phyloP scores from a whole-genome alignment of 2,329 filamentous ascomycete species.

The Cordyceps fumosorosea region DNA sequence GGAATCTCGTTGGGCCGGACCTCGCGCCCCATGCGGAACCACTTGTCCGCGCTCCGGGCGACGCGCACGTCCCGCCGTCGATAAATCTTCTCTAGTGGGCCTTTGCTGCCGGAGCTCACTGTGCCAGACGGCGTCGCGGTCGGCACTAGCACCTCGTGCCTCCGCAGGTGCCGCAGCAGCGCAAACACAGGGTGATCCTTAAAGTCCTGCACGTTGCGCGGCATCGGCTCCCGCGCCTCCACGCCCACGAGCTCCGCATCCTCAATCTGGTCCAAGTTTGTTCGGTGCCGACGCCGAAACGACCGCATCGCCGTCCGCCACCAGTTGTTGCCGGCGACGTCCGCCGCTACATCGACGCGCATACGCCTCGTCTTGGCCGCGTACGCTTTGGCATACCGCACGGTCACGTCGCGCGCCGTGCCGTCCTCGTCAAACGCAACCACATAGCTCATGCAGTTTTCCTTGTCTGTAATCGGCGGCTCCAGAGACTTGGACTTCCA shows the following conservation, averaged over 20 bases:
- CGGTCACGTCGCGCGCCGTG: conserved; percentile 75
- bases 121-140: conserved; percentile 67
- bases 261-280: conserved; percentile 77
- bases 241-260: conserved; percentile 65
- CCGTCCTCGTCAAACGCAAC: conserved; percentile 79
- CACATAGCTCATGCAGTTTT: conserved; percentile 76
- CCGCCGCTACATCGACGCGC: conserved; percentile 58
- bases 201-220: conserved; percentile 78
- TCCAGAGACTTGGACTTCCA: conserved; percentile 73
- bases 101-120: conserved; percentile 59
- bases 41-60: conserved; percentile 75
- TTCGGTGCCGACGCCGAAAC: conserved; percentile 36
- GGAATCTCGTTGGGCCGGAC: conserved; percentile 75
- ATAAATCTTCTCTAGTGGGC: conserved; percentile 69
- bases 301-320: conserved; percentile 45
- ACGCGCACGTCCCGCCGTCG: conserved; percentile 72
- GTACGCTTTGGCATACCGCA: conserved; percentile 79
- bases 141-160: conserved; percentile 75
- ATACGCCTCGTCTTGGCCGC: conserved; percentile 81
- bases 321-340: conserved; percentile 39
- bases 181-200: conserved; percentile 81
- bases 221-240: conserved; percentile 75
- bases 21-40: conserved; percentile 82
- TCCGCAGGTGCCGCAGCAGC: conserved; percentile 74
- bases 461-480: conserved; percentile 68